Conservation (phyloP, 1,284 basidiomycete species). For the Hypsizygus ulmarius region DNA sequence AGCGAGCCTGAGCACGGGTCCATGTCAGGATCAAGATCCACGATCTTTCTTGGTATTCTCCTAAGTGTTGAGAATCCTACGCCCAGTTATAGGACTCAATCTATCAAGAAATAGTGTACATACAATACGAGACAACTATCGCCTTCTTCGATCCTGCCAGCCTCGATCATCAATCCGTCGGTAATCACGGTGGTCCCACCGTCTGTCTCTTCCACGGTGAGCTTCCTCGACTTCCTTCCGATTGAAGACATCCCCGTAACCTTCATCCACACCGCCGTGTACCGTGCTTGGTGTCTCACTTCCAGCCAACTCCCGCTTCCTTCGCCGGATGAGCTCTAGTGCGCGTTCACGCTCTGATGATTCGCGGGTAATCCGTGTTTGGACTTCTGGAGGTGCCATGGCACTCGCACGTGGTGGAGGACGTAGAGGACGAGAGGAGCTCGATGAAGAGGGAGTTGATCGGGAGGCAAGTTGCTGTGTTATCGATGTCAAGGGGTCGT, state of each 20-base stretch:
- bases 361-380: conserved; percentile 65
- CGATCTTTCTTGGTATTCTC: no score
- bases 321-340: conserved; percentile 60
- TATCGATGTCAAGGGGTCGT: conserved; percentile 74
- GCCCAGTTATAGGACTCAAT: no score
- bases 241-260: conserved; percentile 73
- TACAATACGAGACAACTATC: conserved; percentile 8
- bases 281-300: conserved; percentile 70
- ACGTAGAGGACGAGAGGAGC: conserved; percentile 16
- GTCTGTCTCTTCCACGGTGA: conserved; percentile 41
- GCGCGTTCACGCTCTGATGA: conserved; percentile 72
- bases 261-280: conserved; percentile 46
- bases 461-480: conserved; percentile 53
- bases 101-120: neutral
- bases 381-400: conserved; percentile 38
- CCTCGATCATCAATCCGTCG: conserved; percentile 22
- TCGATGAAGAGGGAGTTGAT: conserved; percentile 28
- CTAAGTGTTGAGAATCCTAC: no score
- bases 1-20: no score
- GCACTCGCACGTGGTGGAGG: conserved; percentile 22
- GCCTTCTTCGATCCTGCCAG: conserved; percentile 11
- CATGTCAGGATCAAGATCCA: no score
- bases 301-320: conserved; percentile 57
- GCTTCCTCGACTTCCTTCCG: conserved; percentile 68
- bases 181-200: conserved; percentile 24